These are phyloP conservation scores for Tephrocybe sp. DNA, from an alignment of 768 basidiomycete genomes.

Conservation along the genomic window DNA sequence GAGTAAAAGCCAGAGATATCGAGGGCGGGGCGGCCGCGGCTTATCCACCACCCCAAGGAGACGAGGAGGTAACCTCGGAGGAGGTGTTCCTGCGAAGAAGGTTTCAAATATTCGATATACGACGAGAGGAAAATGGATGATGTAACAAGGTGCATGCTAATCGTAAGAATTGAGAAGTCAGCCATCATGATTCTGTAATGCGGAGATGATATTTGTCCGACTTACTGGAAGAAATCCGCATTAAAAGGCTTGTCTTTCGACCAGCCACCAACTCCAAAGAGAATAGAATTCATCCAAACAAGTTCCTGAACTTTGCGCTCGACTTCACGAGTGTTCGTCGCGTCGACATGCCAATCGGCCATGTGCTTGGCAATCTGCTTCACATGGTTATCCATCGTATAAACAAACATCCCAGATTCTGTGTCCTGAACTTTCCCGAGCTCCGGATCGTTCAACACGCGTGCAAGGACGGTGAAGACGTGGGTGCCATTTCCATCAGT, in stretches of 20 bases:
- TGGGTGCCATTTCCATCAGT: conserved; percentile 7
- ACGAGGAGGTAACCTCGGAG: conserved; percentile 57
- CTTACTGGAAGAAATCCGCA: conserved; percentile 25
- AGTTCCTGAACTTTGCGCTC: conserved; percentile 19
- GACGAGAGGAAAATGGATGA: conserved; percentile 62
- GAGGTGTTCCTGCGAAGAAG: conserved; percentile 46
- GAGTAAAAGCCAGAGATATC: conserved; percentile 49
- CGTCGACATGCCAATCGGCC: conserved; percentile 18
- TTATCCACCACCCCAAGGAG: conserved; percentile 53
- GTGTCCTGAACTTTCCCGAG: conserved; percentile 14
- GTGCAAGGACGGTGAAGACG: conserved; percentile 18
- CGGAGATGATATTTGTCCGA: not conserved
- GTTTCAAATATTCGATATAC: conserved; percentile 36
- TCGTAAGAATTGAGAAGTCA: not conserved
- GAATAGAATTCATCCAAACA: conserved; percentile 19
- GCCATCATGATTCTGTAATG: not conserved
- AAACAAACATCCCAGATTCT: conserved; percentile 7
- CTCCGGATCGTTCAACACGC: conserved; percentile 19
- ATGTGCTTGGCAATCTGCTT: conserved; percentile 10
- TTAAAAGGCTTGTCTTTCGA: conserved; percentile 15
- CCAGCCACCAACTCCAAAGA: conserved; percentile 22
- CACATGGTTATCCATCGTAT: conserved; percentile 14
- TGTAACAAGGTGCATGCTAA: conserved; percentile 68
- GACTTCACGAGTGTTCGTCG: conserved; percentile 12
- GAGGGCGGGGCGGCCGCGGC: conserved; percentile 52